Evolutionary conservation across 495 filamentous ascomycete species (phyloP), one percentile per base, ranked within the genome.

Genomic region (Penicillium bialowiezense): DNA sequence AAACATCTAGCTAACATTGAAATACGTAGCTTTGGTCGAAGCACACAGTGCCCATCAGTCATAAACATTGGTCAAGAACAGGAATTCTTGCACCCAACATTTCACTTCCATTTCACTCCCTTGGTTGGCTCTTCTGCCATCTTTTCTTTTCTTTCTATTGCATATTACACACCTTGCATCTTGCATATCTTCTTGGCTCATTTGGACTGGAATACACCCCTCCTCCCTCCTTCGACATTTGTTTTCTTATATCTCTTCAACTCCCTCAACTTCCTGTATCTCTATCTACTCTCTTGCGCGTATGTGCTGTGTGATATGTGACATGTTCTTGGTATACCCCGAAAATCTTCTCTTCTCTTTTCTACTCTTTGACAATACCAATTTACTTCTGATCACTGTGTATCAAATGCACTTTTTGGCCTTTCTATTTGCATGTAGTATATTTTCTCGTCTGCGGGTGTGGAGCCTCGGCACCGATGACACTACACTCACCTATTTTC

Each of bases 271-370:
- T 35, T 19, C 32, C 34, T 47, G 33, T 47, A 47, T 49, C 38
- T 41, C 29, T 34, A 17, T 42, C 7, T 35, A 23, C 47, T 35
- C 38, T 55, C 20, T 36, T 37, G 10, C 24, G 31, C 40, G 41
- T 57, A 44, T 49, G 51, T 52, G 50, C 23, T 26, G 53, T 43
- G 53, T 55, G 54, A 60, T 60, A 55, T 58, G 60, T 63, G 60
- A 51, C 57, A 60, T 63, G 60, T 63, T 60, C 42, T 55, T 63
- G 60, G 57, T 60, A 60, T 60, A 60, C 60, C 60, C 60, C 53
- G 56, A 63, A 63, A 57, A 49, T 44, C 31, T 33, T 28, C 9
- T 13, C 20, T 15, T 34, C 38, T 51, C 43, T 52, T 43, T 41
- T 45, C 15, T 33, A n/a, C 7, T 24, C 37, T 19, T 37, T 35